These are phyloP conservation scores for Ciborinia camelliae DNA, from an alignment of 2,329 filamentous ascomycete genomes.

Conservation along the genomic window DNA sequence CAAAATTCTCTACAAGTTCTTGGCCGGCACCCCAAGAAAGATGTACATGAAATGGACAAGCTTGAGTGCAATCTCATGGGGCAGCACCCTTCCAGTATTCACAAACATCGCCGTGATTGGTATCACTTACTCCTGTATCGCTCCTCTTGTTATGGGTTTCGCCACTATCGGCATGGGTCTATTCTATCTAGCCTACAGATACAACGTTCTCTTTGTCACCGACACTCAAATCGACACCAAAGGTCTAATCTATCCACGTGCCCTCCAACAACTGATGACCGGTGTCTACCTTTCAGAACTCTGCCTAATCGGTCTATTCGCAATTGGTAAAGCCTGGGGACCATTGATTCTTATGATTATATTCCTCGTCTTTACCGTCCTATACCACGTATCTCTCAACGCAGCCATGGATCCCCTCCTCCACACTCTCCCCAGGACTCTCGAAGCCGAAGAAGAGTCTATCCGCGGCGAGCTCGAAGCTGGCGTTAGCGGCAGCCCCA, in stretches of 20 bases:
- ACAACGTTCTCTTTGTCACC: conserved; percentile 85
- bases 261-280: conserved; percentile 78
- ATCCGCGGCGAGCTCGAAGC: conserved; percentile 27
- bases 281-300: conserved; percentile 81
- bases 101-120: conserved; percentile 78
- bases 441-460: conserved; percentile 55
- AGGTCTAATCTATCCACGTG: conserved; percentile 82
- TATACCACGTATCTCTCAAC: conserved; percentile 74
- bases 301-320: conserved; percentile 82
- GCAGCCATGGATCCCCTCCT: conserved; percentile 72
- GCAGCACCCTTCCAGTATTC: conserved; percentile 75
- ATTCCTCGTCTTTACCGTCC: conserved; percentile 68
- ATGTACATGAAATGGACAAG: conserved; percentile 75
- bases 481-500: conserved; percentile 19
- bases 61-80: conserved; percentile 75
- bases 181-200: conserved; percentile 85
- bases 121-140: conserved; percentile 82
- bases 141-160: conserved; percentile 79
- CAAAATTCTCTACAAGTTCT: conserved; percentile 67
- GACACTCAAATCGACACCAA: conserved; percentile 82
- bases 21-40: conserved; percentile 75
- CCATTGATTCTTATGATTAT: conserved; percentile 73
- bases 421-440: conserved; percentile 74
- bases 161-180: conserved; percentile 73
- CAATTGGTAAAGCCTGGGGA: conserved; percentile 61